These are phyloP conservation scores for Mortierella sp. DNA, from an alignment of 371 early-diverging fungal species.

Conservation along the genomic window DNA sequence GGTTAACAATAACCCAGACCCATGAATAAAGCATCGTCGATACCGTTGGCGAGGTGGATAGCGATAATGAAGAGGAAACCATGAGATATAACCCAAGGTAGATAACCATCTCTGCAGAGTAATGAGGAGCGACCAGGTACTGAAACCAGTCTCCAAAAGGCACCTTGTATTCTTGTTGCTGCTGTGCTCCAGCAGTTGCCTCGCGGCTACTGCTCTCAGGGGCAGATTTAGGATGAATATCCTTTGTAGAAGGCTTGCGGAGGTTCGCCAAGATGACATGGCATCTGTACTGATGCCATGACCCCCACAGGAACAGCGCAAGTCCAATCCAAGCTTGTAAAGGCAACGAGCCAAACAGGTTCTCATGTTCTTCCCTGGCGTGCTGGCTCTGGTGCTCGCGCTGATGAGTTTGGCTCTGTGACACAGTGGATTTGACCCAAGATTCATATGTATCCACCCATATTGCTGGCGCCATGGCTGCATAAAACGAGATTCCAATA, in stretches of 20 bases:
- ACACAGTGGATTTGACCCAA: conserved; percentile 8
- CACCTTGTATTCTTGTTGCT: conserved; percentile 60
- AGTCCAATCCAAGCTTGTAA: conserved; percentile 20
- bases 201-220: background rate
- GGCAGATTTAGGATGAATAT: background rate
- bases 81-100: conserved; percentile 65
- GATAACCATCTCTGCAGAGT: conserved; percentile 80
- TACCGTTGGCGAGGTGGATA: conserved; percentile 14
- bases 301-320: conserved; percentile 61
- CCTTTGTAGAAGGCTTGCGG: conserved; percentile 37
- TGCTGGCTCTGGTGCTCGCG: background rate
- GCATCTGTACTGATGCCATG: conserved; percentile 74
- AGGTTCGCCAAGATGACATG: conserved; percentile 76
- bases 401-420: background rate
- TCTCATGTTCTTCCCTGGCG: background rate
- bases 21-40: conserved; percentile 59
- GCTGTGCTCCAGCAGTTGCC: background rate
- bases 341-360: background rate
- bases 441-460: conserved; percentile 64
- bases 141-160: conserved; percentile 83
- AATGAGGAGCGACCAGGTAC: conserved; percentile 77
- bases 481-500: conserved; percentile 77
- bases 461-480: conserved; percentile 65
- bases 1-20: conserved; percentile 71
- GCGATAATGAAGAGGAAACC: conserved; percentile 38